Base-by-base conservation (phyloP, 805 yeast species). In the Yarrowia sp. region DNA sequence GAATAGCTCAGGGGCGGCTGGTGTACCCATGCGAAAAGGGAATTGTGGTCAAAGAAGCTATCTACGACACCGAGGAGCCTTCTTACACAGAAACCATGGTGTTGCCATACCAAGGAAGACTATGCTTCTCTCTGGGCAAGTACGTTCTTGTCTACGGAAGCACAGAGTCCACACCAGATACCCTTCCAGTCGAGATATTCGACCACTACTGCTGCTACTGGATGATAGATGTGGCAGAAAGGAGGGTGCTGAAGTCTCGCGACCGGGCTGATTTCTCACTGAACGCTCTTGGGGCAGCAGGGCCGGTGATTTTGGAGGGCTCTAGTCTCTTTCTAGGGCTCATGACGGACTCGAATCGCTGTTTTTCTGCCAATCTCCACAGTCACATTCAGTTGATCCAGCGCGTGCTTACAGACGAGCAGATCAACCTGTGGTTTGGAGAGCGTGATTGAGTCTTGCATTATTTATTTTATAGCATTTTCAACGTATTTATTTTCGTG, bases 321-420 rank as follows among this genome's bases (percentile, higher is more conserved):
- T 6, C 14, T 14, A 32, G 13, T 22, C 27, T 51, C 1, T 51
- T 51, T 24, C 32, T 51, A 0, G 58, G 58, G n/a, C 33, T 51
- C 3, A 3, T 51, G 4, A 51, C 58, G 7, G 36, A 51, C 27
- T 32, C 41, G 3, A 6, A 14, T 1, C 31, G 58, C 5, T 12
- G 32, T 10, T 24, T 51, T 5, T n/a, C 58, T 5, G 42, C 58
- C 24, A 35, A 51, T 24, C 32, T 51, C 1, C 42, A 35, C 18
- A 24, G 33, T 22, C 58, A 51, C n/a, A 51, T 51, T 25, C 58
- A 51, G 42, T 13, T 51, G 24, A 35, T 51, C 21, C 42, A 51
- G 22, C 2, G 32, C 4, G 24, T 51, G 8, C 16, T 51, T 7
- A 33, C 42, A 5, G 32, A 51, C 4, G 58, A 51, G 32, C 58